phyloP scores from a whole-genome alignment of 2,329 filamentous ascomycete genomes.

The Periconia digitata region DNA sequence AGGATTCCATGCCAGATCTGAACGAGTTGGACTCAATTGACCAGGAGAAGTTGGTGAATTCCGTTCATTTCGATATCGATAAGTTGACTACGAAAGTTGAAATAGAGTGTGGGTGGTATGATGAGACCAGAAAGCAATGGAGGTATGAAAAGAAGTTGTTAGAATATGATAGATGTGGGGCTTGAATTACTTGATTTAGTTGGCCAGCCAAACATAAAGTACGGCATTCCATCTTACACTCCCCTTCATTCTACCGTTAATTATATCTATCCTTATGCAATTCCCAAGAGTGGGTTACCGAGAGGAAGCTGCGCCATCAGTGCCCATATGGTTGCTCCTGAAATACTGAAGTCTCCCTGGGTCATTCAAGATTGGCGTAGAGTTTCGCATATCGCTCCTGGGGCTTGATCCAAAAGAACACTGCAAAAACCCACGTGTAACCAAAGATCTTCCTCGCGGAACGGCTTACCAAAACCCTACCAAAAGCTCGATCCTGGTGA shows the following conservation, averaged over 20 bases:
- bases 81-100: background rate
- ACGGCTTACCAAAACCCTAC: background rate
- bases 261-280: too few relatives aligned
- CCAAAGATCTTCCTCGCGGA: background rate
- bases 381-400: background rate
- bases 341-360: too few relatives aligned
- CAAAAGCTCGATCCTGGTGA: background rate
- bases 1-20: background rate
- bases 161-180: background rate
- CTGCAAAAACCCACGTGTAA: background rate
- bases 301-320: too few relatives aligned
- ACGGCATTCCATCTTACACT: too few relatives aligned
- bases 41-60: background rate
- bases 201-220: too few relatives aligned
- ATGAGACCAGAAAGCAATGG: background rate
- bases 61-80: background rate
- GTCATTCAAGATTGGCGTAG: background rate
- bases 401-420: background rate
- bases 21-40: background rate
- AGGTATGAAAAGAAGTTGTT: background rate
- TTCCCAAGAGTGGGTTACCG: too few relatives aligned
- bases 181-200: too few relatives aligned
- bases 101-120: constrained; percentile 4
- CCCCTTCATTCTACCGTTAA: too few relatives aligned
- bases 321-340: too few relatives aligned